Percentiles rank a stretch among this genome's conserved stretches.
phyloP scores from a whole-genome alignment of 2,329 filamentous ascomycete genomes.

The Pseudogymnoascus sp. region DNA sequence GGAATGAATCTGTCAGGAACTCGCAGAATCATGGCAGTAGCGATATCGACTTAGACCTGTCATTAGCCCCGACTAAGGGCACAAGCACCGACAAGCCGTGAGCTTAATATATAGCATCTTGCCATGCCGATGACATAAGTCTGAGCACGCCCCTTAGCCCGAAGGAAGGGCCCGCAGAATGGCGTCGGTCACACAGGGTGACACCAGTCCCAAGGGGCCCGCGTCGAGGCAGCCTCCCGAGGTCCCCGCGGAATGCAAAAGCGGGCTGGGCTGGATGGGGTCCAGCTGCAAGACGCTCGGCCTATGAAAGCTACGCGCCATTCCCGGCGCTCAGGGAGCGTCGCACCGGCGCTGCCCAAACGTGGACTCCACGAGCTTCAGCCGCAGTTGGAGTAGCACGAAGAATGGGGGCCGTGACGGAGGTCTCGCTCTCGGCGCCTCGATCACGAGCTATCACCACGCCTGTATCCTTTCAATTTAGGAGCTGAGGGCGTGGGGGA shows the following conservation, averaged over 20 bases:
- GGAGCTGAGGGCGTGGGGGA: neutral
- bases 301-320: neutral
- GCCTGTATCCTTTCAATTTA: neutral
- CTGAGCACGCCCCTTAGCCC: neutral
- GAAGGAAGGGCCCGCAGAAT: conserved; percentile 4
- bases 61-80: neutral
- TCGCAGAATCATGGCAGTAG: neutral
- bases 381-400: conserved; percentile 2
- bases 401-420: neutral
- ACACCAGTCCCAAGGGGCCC: conserved; percentile 2
- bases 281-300: neutral
- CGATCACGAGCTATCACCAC: neutral
- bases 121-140: neutral
- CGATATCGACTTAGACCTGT: neutral
- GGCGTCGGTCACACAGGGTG: neutral
- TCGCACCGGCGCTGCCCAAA: neutral
- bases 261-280: conserved; percentile 1
- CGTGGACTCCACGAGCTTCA: conserved; percentile 5
- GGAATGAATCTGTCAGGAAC: neutral
- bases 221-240: conserved; percentile 3
- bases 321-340: neutral
- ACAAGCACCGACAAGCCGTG: neutral
- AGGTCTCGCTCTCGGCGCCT: neutral
- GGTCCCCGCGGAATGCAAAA: conserved; percentile 3
- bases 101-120: conserved; percentile 5